phyloP scores from a whole-genome alignment of 2,329 filamentous ascomycete genomes.

The Paraconiothyrium brasiliense region DNA sequence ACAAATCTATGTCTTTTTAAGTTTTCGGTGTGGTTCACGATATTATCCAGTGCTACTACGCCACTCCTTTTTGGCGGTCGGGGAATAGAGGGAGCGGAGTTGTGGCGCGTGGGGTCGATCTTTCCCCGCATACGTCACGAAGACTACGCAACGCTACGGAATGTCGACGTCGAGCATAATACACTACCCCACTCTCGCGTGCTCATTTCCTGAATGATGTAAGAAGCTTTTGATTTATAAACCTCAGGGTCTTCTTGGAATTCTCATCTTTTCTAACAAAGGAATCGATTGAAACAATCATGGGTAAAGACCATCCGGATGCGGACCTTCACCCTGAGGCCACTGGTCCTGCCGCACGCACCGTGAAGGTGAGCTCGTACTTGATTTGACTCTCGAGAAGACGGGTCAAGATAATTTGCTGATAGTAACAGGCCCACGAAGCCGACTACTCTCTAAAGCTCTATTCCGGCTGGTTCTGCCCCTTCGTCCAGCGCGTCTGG shows the following conservation, averaged over 20 bases:
- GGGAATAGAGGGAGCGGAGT: not conserved
- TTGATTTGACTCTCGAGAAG: no score
- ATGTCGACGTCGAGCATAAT: conserved; percentile 10
- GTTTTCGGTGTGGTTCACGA: not conserved
- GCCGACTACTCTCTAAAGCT: conserved; percentile 66
- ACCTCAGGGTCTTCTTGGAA: no score
- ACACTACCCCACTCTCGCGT: conserved; percentile 16
- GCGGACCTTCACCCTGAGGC: conserved; percentile 47
- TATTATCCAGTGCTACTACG: not conserved
- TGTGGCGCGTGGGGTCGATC: conserved; percentile 1
- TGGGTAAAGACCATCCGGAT: conserved; percentile 48
- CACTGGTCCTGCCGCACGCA: conserved; percentile 42
- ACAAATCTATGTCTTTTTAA: not conserved
- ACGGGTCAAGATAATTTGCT: not conserved
- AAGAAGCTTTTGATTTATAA: not conserved
- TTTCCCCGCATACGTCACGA: conserved; percentile 28
- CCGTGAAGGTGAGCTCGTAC: conserved; percentile 36
- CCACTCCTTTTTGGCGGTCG: not conserved
- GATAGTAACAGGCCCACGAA: conserved; percentile 35
- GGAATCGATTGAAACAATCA: conserved; percentile 19
- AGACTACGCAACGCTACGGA: conserved; percentile 12
- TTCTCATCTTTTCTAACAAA: not conserved
- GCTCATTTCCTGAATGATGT: conserved; percentile 2
- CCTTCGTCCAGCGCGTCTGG: conserved; percentile 74
- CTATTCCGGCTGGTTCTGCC: conserved; percentile 80